Evolutionary conservation across 345 rosid genomes (phyloP).

Genomic region (Salix exigua): DNA sequence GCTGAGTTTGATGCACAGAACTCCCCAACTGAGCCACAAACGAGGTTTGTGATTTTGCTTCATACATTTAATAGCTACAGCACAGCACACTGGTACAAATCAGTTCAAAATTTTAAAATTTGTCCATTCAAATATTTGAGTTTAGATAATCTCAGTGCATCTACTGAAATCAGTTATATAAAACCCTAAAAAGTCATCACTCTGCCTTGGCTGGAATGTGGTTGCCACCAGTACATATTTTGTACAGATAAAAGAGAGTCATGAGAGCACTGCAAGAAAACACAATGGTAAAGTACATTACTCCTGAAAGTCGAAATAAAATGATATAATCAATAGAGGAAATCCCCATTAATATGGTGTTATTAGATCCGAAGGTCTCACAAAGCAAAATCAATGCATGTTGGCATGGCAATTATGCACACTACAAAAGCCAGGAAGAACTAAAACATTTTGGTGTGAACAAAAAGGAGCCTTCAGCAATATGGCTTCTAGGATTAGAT

Average conservation of each 20-base stretch:
- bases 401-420: background rate
- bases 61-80: background rate
- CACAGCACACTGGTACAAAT: background rate
- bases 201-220: constrained; percentile 69
- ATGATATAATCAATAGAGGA: background rate
- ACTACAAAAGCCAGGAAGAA: background rate
- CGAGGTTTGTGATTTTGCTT: background rate
- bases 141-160: background rate
- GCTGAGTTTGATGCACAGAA: background rate
- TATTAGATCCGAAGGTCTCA: background rate
- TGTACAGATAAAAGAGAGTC: constrained; percentile 78
- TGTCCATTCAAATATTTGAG: background rate
- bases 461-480: background rate
- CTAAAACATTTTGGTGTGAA: background rate
- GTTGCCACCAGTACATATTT: constrained; percentile 83
- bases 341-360: background rate
- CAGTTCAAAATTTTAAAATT: background rate
- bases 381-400: background rate
- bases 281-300: constrained; percentile 6
- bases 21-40: background rate
- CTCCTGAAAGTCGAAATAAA: constrained; percentile 7
- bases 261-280: constrained; percentile 74
- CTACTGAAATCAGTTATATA: background rate
- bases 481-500: background rate
- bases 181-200: constrained; percentile 24